Evolutionary conservation across 257 asterid genomes (phyloP).

Genomic region (Scutellaria minor): DNA sequence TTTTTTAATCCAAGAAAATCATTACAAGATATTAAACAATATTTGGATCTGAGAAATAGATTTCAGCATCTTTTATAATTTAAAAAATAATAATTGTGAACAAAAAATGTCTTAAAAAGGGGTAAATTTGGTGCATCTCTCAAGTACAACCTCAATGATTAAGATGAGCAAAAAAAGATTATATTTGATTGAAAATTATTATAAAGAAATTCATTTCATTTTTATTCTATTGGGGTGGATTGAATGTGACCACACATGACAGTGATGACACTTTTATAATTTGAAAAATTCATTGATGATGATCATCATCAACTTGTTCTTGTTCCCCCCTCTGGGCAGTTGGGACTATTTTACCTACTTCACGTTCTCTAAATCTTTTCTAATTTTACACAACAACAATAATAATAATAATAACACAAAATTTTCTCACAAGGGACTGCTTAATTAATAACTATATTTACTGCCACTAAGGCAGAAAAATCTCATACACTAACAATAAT

Average conservation of each 20-base stretch:
- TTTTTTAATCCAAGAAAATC: no score
- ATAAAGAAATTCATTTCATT: no score
- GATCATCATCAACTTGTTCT: constrained; percentile 15
- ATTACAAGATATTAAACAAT: no score
- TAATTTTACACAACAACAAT: not conserved
- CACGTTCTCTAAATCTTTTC: constrained; percentile 26
- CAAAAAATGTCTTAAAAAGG: not conserved
- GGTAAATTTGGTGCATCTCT: constrained; percentile 9
- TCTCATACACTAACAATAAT: not conserved
- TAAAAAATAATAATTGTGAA: no score
- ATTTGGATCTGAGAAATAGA: no score
- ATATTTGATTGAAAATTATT: constrained; percentile 1
- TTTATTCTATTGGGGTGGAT: not conserved
- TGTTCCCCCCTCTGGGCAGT: constrained; percentile 32
- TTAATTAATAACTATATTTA: constrained; percentile 29
- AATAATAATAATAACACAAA: not conserved
- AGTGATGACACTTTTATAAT: constrained; percentile 15
- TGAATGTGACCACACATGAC: constrained; percentile 39
- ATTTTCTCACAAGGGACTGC: not conserved
- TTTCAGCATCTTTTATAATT: no score
- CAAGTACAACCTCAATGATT: constrained; percentile 35
- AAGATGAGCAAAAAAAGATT: constrained; percentile 18
- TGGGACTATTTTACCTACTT: constrained; percentile 41
- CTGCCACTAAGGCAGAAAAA: constrained; percentile 24
- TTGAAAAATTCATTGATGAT: constrained; percentile 37